phyloP scores from a whole-genome alignment of 352 stramenopile species.

The Globisporangium abappressorium region DNA sequence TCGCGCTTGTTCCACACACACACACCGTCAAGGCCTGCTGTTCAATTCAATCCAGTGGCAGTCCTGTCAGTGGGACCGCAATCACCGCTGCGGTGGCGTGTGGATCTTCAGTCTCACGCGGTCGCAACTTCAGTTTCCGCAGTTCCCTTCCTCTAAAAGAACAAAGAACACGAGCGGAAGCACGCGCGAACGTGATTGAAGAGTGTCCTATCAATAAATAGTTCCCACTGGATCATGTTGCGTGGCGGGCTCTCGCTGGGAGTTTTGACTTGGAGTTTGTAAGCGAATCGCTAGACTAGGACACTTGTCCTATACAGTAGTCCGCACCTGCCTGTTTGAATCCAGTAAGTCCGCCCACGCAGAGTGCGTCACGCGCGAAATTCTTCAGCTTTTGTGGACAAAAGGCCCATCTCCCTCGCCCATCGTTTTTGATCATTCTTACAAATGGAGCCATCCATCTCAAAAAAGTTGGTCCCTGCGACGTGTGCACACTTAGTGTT shows the following conservation, averaged over 20 bases:
- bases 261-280: not conserved
- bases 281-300: not conserved
- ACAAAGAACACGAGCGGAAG: not conserved
- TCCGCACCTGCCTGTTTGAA: not conserved
- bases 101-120: not conserved
- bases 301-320: not conserved
- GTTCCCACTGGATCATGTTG: too few species aligned
- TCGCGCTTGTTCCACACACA: not conserved
- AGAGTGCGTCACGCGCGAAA: conserved; percentile 1
- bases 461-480: conserved; percentile 4
- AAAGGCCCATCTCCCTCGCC: conserved; percentile 1
- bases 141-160: not conserved
- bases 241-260: not conserved
- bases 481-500: conserved; percentile 12
- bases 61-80: not conserved
- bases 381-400: conserved; percentile 1
- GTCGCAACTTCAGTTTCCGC: not conserved
- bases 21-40: not conserved
- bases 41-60: not conserved
- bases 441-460: not conserved
- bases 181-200: not conserved
- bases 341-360: not conserved
- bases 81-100: not conserved
- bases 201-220: too few species aligned
- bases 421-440: not conserved